A percentile compares a stretch with the other conserved stretches of the same genome.
These are phyloP conservation scores for Thymus quinquecostatus DNA, from an alignment of 257 asterid species.

Conservation along the genomic window DNA sequence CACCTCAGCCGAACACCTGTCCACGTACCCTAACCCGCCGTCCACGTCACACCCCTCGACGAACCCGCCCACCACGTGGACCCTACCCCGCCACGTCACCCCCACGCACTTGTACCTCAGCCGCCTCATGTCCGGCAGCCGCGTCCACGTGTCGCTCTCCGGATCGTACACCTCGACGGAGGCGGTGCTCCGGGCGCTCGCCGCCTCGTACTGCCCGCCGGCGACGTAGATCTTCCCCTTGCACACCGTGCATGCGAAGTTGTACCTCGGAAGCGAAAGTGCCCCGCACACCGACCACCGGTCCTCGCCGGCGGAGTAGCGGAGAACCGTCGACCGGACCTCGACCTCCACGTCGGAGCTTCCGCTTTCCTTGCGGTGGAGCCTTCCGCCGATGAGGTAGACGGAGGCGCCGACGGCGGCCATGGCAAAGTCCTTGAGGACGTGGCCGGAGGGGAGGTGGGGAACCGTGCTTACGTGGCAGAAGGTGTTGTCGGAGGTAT, in stretches of 20 bases:
- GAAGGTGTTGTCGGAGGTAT: constrained; percentile 35
- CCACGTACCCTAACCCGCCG: constrained; percentile 28
- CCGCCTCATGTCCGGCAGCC: constrained; percentile 44
- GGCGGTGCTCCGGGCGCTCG: constrained; percentile 45
- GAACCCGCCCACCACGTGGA: constrained; percentile 58
- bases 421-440: constrained; percentile 51
- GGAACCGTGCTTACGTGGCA: constrained; percentile 40
- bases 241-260: constrained; percentile 49
- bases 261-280: constrained; percentile 47
- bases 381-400: constrained; percentile 50
- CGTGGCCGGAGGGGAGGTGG: constrained; percentile 33
- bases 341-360: constrained; percentile 27
- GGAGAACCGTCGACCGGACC: constrained; percentile 37
- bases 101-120: constrained; percentile 53
- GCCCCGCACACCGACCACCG: constrained; percentile 46
- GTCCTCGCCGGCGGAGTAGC: constrained; percentile 30
- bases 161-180: constrained; percentile 51
- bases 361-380: constrained; percentile 37
- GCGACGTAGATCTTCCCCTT: constrained; percentile 50
- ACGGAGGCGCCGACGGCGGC: constrained; percentile 34
- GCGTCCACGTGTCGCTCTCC: constrained; percentile 33
- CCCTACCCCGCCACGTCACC: constrained; percentile 54
- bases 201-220: constrained; percentile 46
- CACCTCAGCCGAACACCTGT: constrained; percentile 54
- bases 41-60: constrained; percentile 34